Percentiles rank a stretch among this genome's conserved stretches.
Conservation (phyloP, 331 rosid species). For the Malus hybrid region DNA sequence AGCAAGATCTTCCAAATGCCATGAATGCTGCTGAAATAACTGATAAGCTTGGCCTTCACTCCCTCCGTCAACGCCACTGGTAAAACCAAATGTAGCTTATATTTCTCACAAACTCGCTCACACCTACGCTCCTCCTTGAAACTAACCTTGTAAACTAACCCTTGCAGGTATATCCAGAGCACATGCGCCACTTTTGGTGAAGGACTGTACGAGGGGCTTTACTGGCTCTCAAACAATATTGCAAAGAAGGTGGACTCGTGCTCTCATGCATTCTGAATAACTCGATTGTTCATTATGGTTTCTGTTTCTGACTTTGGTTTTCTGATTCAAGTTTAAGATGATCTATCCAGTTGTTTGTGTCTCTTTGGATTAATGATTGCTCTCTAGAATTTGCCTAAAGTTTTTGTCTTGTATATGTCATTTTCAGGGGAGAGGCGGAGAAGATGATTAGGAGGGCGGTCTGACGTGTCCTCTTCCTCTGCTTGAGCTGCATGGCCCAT, state of each 20-base stretch:
- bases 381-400: background rate
- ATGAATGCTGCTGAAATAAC: slow-evolving; percentile 87
- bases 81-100: slow-evolving; percentile 4
- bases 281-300: background rate
- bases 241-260: too few species aligned
- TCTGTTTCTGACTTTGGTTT: background rate
- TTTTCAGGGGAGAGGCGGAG: slow-evolving; percentile 79
- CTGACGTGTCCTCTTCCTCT: slow-evolving; percentile 21
- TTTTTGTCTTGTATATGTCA: background rate
- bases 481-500: slow-evolving; percentile 14
- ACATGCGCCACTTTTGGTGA: slow-evolving; percentile 81
- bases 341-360: background rate
- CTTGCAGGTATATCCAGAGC: slow-evolving; percentile 74
- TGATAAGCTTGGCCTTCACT: slow-evolving; percentile 78
- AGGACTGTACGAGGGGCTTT: too few species aligned
- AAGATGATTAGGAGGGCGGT: slow-evolving; percentile 66
- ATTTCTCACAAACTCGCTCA: background rate
- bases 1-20: slow-evolving; percentile 98
- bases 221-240: too few species aligned
- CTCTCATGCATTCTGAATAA: too few species aligned
- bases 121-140: background rate
- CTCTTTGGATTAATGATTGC: background rate
- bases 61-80: slow-evolving; percentile 88
- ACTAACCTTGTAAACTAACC: background rate
- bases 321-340: too few species aligned